phyloP scores from a whole-genome alignment of 441 rosid species.

The Hura crepitans region DNA sequence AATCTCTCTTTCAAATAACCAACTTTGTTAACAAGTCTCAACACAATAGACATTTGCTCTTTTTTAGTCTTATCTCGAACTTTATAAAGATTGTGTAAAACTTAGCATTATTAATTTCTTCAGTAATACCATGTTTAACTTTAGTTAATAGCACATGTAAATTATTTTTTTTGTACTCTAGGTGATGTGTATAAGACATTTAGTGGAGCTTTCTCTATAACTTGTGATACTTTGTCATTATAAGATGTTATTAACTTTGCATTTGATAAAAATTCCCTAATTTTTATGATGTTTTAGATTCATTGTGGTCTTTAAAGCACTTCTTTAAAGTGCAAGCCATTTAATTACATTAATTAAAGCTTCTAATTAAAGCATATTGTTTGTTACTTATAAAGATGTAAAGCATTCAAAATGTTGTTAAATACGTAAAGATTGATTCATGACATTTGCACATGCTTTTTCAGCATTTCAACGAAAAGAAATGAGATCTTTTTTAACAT shows the following conservation, averaged over 20 bases:
- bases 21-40: not conserved
- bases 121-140: not conserved
- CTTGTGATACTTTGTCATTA: not conserved
- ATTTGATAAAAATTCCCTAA: no score
- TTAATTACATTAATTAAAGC: not conserved
- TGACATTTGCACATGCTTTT: not conserved
- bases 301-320: not conserved
- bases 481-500: not conserved
- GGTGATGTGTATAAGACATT: not conserved
- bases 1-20: no score
- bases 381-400: not conserved
- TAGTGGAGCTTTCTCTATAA: not conserved
- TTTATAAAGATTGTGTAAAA: not conserved
- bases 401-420: no score
- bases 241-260: not conserved
- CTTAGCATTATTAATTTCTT: not conserved
- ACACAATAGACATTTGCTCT: not conserved
- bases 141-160: not conserved
- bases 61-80: not conserved
- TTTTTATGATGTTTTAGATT: not conserved
- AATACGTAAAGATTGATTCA: not conserved
- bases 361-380: not conserved
- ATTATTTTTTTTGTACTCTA: not conserved
- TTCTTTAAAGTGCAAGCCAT: slow-evolving; percentile 1
- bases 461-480: not conserved